Evolutionary conservation across 2,329 filamentous ascomycete species (phyloP), one percentile per base, ranked within the genome.

Genomic region (Aspergillus japonicus): DNA sequence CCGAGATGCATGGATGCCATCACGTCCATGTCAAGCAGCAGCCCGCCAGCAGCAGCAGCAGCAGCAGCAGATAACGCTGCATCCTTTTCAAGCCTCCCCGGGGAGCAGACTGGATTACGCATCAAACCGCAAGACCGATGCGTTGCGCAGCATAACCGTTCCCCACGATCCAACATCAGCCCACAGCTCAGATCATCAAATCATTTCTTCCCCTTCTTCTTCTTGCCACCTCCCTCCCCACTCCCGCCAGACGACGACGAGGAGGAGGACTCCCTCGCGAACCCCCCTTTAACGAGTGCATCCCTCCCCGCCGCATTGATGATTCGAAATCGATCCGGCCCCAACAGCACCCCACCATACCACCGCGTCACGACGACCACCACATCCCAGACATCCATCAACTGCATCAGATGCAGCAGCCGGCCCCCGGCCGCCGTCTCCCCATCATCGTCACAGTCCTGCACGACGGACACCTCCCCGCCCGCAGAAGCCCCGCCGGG

Each of bases 371-470:
- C 94, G 3, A 99, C 89, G 0, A 99, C 92, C 80, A 98, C 89
- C 16, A 89, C 89, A 75, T 96, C 86, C 92, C 93, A 97, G 11
- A 96, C 82, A 70, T 93, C 91, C 91, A 97, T 97, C 62, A 96
- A 78, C 79, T 97, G 92, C 87, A 99, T 89, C 31, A 99, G 80
- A 78, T 96, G 92, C 61, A 98, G 77, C 70, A 99, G 77, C 47
- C 95, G 83, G 0, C 89, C 88, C 0, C 95, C 95, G 0, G 95
- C 95, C 5, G 95, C 95, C 26, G 90, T 90, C 82, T 99, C 95
- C 2, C 95, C 95, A 73, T 99, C 95, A 69, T 99, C 95, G 69
- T 99, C 91, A 71, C 89, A 97, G 76, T 99, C 95, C 75, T 98
- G 93, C 66, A 88, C 92, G 29, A 80, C 79, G 54, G 82, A 83